Percentiles rank a stretch among this genome's conserved stretches.
Conservation (phyloP, 805 yeast species). For the Hanseniaspora meyeri region DNA sequence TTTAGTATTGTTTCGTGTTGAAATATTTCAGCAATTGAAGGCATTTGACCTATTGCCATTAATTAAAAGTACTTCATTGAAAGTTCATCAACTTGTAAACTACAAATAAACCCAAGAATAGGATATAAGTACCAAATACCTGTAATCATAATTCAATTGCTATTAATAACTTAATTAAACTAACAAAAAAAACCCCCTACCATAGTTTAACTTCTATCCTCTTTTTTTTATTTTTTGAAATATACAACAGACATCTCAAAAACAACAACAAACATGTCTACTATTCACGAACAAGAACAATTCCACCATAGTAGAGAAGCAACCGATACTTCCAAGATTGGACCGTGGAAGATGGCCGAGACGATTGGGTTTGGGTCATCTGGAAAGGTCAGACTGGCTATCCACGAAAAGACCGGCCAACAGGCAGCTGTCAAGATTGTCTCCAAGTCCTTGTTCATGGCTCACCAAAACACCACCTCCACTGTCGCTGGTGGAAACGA, state of each 20-base stretch:
- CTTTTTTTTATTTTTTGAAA: neutral
- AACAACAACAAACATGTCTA: neutral
- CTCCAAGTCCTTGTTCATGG: conserved; percentile 63
- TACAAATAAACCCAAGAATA: neutral
- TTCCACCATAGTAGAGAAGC: conserved; percentile 18
- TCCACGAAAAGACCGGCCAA: conserved; percentile 70
- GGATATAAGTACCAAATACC: neutral
- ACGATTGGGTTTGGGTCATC: conserved; percentile 95
- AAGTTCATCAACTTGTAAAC: neutral
- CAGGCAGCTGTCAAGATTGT: conserved; percentile 95
- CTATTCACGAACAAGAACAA: conserved; percentile 2
- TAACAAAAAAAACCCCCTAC: neutral
- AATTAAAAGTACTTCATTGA: neutral
- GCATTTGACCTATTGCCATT: no score
- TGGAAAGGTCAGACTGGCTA: conserved; percentile 86
- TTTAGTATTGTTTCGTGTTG: neutral
- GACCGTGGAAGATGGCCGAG: conserved; percentile 94
- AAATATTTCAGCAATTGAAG: neutral
- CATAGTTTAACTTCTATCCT: no score
- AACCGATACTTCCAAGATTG: conserved; percentile 32
- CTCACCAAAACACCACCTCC: conserved; percentile 22
- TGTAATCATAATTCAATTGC: neutral
- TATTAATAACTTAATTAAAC: neutral
- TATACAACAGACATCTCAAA: neutral
- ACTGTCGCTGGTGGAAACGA: conserved; percentile 32